Conservation (phyloP, 2,329 filamentous ascomycete genomes). For the Zymoseptoria pseudotritici region DNA sequence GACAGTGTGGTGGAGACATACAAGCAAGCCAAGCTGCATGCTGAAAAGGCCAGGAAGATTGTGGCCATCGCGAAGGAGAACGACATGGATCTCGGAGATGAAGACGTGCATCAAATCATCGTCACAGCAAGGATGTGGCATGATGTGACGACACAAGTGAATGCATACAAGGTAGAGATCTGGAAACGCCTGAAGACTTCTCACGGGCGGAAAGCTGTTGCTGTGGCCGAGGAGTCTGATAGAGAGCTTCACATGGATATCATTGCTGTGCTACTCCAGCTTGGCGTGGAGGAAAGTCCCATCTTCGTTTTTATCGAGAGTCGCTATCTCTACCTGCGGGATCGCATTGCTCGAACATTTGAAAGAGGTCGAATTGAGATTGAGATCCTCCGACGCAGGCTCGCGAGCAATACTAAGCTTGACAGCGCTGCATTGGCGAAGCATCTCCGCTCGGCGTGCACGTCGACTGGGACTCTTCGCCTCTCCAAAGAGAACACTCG, state of each 20-base stretch:
- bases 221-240: constrained; percentile 31
- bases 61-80: constrained; percentile 49
- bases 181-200: constrained; percentile 62
- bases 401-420: constrained; percentile 68
- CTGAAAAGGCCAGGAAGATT: constrained; percentile 67
- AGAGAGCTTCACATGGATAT: constrained; percentile 85
- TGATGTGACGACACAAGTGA: constrained; percentile 81
- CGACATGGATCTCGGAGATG: constrained; percentile 57
- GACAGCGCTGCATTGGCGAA: constrained; percentile 61
- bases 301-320: constrained; percentile 95
- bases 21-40: constrained; percentile 70
- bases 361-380: constrained; percentile 88
- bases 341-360: constrained; percentile 69
- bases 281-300: constrained; percentile 91
- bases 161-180: constrained; percentile 77
- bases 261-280: constrained; percentile 79
- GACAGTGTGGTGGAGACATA: constrained; percentile 83
- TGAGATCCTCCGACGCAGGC: constrained; percentile 74
- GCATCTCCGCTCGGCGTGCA: constrained; percentile 64
- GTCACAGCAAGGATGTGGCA: constrained; percentile 91
- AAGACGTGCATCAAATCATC: constrained; percentile 77
- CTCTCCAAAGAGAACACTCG: constrained; percentile 34
- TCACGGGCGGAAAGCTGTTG: constrained; percentile 20
- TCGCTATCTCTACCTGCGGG: constrained; percentile 80
- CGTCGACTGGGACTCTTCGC: constrained; percentile 9